Conservation (phyloP, 345 rosid genomes). For the Murraya koenigii region DNA sequence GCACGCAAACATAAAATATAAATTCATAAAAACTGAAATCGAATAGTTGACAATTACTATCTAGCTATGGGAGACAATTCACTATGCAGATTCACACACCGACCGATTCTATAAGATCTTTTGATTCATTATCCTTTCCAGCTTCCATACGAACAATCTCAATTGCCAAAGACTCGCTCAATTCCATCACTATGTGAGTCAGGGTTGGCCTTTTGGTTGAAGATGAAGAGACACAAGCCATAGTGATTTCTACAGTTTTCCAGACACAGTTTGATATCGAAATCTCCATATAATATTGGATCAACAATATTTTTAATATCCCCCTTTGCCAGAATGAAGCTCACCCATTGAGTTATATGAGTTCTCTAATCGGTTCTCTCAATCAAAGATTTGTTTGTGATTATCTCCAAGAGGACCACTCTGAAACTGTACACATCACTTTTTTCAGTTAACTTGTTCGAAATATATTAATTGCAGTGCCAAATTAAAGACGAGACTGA, state of each 20-base stretch:
- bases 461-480: conserved; percentile 21
- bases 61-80: neutral
- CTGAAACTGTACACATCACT: conserved; percentile 49
- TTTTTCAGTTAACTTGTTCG: conserved; percentile 31
- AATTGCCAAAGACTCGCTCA: conserved; percentile 19
- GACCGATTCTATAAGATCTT: conserved; percentile 1
- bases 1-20: too few relatives aligned
- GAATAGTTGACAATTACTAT: too few relatives aligned
- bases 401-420: conserved; percentile 35
- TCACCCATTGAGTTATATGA: conserved; percentile 17
- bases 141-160: neutral
- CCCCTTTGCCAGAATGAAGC: too few relatives aligned
- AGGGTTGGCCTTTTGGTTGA: too few relatives aligned
- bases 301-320: too few relatives aligned
- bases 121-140: neutral
- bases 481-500: neutral
- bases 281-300: too few relatives aligned
- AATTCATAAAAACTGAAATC: too few relatives aligned
- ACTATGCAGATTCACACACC: neutral
- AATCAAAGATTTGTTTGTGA: conserved; percentile 29
- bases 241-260: too few relatives aligned
- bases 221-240: too few relatives aligned
- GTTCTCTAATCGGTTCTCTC: neutral
- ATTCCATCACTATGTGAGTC: conserved; percentile 28
- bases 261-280: too few relatives aligned